phyloP scores from a whole-genome alignment of 805 yeast genomes.

The Candida insectalens region DNA sequence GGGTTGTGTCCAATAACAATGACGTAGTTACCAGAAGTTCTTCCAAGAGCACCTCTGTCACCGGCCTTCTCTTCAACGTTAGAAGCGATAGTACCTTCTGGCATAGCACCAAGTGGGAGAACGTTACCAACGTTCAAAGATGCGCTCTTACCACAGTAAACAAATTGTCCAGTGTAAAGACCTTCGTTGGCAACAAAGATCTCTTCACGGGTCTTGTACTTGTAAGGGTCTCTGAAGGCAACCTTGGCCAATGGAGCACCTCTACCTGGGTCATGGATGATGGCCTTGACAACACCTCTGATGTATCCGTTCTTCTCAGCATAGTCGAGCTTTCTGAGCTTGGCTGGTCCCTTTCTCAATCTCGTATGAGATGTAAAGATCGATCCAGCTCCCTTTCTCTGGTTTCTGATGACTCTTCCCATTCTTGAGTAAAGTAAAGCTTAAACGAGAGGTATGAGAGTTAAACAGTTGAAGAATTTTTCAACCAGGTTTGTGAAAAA shows the following conservation, averaged over 20 bases:
- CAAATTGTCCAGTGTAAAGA: conserved; percentile 98
- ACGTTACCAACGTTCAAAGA: conserved; percentile 95
- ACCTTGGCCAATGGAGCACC: conserved; percentile 99
- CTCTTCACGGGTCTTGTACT: conserved; percentile 95
- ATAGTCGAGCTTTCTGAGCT: conserved; percentile 97
- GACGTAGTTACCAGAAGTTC: conserved; percentile 99
- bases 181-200: conserved; percentile 99
- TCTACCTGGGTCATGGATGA: conserved; percentile 99
- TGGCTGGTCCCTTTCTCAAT: conserved; percentile 99
- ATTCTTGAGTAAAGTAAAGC: conserved; percentile 13
- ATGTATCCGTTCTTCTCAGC: conserved; percentile 99
- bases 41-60: conserved; percentile 99
- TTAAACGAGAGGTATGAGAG: too few relatives aligned
- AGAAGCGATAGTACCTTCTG: conserved; percentile 86
- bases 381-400: conserved; percentile 99
- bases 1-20: conserved; percentile 99
- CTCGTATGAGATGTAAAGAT: conserved; percentile 99
- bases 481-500: too few relatives aligned
- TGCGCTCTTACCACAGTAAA: conserved; percentile 98
- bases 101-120: conserved; percentile 92
- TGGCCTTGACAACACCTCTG: conserved; percentile 98
- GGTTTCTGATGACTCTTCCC: conserved; percentile 99
- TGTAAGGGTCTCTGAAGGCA: conserved; percentile 99
- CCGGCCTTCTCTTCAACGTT: conserved; percentile 45
- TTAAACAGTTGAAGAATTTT: too few relatives aligned